phyloP scores from a whole-genome alignment of 208 protist species.

The Herpetomonas tarakana region DNA sequence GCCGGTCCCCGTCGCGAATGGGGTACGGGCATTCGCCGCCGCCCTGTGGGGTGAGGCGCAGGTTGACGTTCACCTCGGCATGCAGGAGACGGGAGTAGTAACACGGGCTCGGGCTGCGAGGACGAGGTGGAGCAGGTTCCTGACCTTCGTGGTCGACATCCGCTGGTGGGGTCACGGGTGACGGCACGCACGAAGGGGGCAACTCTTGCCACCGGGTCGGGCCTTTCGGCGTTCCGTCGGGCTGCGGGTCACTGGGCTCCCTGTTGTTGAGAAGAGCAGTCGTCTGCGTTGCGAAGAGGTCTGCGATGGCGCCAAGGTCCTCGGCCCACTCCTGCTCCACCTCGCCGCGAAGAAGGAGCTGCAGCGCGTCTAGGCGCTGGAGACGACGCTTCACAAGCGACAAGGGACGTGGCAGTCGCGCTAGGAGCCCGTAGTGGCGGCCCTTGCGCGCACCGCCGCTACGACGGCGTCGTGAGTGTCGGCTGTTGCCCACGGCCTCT shows the following conservation, averaged over 20 bases:
- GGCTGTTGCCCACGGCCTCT: not conserved
- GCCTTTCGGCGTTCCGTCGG: not conserved
- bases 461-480: not conserved
- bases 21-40: not conserved
- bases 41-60: not conserved
- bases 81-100: not conserved
- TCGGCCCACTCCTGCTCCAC: constrained; percentile 7
- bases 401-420: not conserved
- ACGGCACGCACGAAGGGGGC: not conserved
- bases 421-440: too few relatives aligned
- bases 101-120: not conserved
- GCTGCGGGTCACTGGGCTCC: not conserved
- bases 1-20: not conserved
- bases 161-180: not conserved
- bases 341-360: constrained; percentile 1
- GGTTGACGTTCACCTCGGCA: not conserved
- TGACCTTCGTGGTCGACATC: too few relatives aligned
- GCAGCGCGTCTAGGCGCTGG: constrained; percentile 3
- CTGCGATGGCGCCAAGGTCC: not conserved
- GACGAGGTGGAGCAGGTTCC: too few relatives aligned
- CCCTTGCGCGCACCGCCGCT: constrained; percentile 1
- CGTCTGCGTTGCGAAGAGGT: not conserved
- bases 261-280: not conserved
- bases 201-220: not conserved
- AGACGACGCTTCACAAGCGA: constrained; percentile 1